Conservation (phyloP, 768 basidiomycete genomes). For the Antrodiella citrinella region DNA sequence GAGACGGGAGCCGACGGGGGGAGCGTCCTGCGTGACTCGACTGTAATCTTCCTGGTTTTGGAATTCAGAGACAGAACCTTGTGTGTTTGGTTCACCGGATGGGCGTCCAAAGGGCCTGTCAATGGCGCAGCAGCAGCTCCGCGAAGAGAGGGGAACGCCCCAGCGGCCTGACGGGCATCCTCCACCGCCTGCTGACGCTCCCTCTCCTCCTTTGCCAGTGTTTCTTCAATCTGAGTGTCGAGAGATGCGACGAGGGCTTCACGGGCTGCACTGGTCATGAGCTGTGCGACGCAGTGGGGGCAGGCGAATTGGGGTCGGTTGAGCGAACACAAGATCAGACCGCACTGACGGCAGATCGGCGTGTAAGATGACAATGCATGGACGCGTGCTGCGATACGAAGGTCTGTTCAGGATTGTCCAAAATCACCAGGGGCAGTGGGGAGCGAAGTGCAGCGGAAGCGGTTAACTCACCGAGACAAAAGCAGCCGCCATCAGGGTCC, state of each 20-base stretch:
- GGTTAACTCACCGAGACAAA: slow-evolving; percentile 52
- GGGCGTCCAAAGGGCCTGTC: slow-evolving; percentile 9
- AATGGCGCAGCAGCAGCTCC: background rate
- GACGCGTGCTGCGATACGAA: slow-evolving; percentile 44
- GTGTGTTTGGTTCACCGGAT: slow-evolving; percentile 34
- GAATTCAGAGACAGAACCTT: slow-evolving; percentile 54
- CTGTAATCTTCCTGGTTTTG: slow-evolving; percentile 40
- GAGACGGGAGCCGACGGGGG: slow-evolving; percentile 27
- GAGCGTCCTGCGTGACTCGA: slow-evolving; percentile 43
- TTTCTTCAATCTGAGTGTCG: slow-evolving; percentile 34
- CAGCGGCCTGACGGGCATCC: slow-evolving; percentile 41
- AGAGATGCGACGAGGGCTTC: slow-evolving; percentile 34
- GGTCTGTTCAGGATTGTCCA: too few species aligned
- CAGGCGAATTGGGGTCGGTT: slow-evolving; percentile 49
- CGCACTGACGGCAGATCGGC: slow-evolving; percentile 49
- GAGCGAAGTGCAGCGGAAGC: too few species aligned
- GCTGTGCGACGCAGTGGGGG: slow-evolving; percentile 36
- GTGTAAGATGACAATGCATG: slow-evolving; percentile 52
- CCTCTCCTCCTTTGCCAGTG: slow-evolving; percentile 39
- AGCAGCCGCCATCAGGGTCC: slow-evolving; percentile 61
- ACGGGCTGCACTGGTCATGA: slow-evolving; percentile 30
- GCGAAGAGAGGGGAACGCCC: slow-evolving; percentile 54
- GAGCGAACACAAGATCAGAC: slow-evolving; percentile 51
- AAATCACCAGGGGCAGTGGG: too few species aligned
- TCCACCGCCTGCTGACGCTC: slow-evolving; percentile 37